Evolutionary conservation across 2,329 filamentous ascomycete species (phyloP).

Genomic region (Pyrenophora graminea): DNA sequence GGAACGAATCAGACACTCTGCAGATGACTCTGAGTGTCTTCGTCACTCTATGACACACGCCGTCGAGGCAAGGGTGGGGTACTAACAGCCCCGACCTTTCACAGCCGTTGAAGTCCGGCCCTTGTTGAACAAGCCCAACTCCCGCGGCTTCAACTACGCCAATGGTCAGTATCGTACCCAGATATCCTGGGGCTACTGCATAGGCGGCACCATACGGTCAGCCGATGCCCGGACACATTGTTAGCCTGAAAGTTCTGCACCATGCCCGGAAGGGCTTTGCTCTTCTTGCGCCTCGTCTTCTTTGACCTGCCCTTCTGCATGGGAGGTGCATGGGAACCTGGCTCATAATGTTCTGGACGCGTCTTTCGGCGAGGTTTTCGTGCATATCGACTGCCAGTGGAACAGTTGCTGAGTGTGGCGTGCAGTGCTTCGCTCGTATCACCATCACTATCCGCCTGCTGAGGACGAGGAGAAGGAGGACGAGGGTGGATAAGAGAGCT

Average conservation of each 20-base stretch:
- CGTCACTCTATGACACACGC: not conserved
- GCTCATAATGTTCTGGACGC: slow-evolving; percentile 51
- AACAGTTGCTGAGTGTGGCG: slow-evolving; percentile 16
- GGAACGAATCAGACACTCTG: too few relatives aligned
- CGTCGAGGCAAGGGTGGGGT: slow-evolving; percentile 7
- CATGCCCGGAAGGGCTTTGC: slow-evolving; percentile 40
- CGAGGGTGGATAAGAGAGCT: slow-evolving; percentile 43
- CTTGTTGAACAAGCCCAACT: slow-evolving; percentile 54
- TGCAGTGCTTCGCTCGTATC: slow-evolving; percentile 22
- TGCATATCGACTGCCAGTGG: slow-evolving; percentile 43
- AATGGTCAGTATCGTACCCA: slow-evolving; percentile 28
- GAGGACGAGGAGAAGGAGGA: slow-evolving; percentile 14
- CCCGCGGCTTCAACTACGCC: slow-evolving; percentile 50
- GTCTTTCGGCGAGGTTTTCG: slow-evolving; percentile 54
- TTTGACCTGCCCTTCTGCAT: slow-evolving; percentile 32
- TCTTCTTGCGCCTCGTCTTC: slow-evolving; percentile 42
- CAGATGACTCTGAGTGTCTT: not conserved
- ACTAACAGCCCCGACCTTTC: slow-evolving; percentile 50
- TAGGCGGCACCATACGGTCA: slow-evolving; percentile 50
- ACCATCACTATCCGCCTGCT: slow-evolving; percentile 9
- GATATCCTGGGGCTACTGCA: slow-evolving; percentile 5
- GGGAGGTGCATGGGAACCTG: slow-evolving; percentile 23
- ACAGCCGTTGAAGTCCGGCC: slow-evolving; percentile 53
- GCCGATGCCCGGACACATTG: slow-evolving; percentile 50
- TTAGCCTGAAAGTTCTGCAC: slow-evolving; percentile 52